A percentile compares a stretch with the other conserved stretches of the same genome.
These are phyloP conservation scores for Chlamydomonas incerta DNA, from an alignment of 139 green algal species.

Conservation along the genomic window DNA sequence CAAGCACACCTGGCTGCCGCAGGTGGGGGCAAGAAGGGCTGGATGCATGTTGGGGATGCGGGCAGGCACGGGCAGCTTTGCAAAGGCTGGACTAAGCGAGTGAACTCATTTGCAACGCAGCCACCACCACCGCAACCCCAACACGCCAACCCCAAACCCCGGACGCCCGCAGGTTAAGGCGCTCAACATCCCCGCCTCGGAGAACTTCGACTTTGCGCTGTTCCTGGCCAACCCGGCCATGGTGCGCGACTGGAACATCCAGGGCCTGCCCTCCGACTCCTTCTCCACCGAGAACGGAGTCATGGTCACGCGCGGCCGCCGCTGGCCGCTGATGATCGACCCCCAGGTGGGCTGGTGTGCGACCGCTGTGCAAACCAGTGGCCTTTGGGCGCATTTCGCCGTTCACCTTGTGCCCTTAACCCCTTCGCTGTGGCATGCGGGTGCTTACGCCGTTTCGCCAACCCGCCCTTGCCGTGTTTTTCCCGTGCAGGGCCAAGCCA, in stretches of 20 bases:
- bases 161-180: conserved; percentile 63
- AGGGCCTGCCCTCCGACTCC: conserved; percentile 79
- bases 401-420: no score
- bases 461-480: no score
- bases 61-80: no score
- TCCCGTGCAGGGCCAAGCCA: conserved; percentile 75
- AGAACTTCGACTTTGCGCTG: conserved; percentile 77
- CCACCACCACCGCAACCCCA: neutral
- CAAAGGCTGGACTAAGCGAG: no score
- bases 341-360: conserved; percentile 78
- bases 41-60: neutral
- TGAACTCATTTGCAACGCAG: no score
- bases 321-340: conserved; percentile 89
- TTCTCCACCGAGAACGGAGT: conserved; percentile 89
- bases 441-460: no score
- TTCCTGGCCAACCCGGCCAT: conserved; percentile 81
- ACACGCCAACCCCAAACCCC: no score
- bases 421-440: no score
- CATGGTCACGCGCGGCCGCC: conserved; percentile 74
- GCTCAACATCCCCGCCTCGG: conserved; percentile 71
- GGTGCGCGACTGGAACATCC: conserved; percentile 89
- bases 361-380: no score
- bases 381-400: no score
- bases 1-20: conserved; percentile 77
- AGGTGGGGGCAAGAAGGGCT: conserved; percentile 41